Conservation (phyloP, 306 rosid genomes). For the Fagus sylvatica region DNA sequence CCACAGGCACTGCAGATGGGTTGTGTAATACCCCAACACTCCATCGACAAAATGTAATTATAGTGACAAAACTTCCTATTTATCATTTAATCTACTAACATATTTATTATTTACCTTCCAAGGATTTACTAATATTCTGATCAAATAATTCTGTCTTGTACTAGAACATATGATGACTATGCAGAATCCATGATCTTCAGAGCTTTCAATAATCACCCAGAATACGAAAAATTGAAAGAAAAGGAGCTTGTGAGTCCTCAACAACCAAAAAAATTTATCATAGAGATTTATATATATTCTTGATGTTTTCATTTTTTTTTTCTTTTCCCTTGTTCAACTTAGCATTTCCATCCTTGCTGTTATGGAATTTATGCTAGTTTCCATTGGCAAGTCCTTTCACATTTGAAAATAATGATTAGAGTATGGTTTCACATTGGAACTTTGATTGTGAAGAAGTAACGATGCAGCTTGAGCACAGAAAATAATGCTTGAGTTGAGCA, state of each 20-base stretch:
- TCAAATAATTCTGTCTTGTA: background rate
- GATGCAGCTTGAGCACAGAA: background rate
- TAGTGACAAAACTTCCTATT: background rate
- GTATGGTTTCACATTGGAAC: too few relatives aligned
- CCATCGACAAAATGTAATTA: background rate
- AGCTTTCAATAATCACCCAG: background rate
- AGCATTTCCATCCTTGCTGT: too few relatives aligned
- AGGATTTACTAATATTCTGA: background rate
- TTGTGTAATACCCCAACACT: background rate
- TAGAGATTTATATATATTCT: background rate
- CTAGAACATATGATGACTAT: constrained; percentile 5
- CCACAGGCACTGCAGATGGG: background rate
- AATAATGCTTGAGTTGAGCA: background rate
- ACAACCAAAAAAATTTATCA: background rate
- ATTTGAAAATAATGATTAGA: too few relatives aligned
- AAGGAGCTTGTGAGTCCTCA: constrained; percentile 12
- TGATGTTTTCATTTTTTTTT: background rate
- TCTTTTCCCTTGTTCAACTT: background rate
- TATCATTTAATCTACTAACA: background rate
- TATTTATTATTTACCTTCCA: background rate
- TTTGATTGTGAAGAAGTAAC: background rate
- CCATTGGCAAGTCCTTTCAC: too few relatives aligned
- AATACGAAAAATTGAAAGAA: background rate
- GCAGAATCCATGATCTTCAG: background rate
- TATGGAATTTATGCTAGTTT: too few relatives aligned